phyloP scores from a whole-genome alignment of 495 filamentous ascomycete genomes.

The Podospora fimiseda region DNA sequence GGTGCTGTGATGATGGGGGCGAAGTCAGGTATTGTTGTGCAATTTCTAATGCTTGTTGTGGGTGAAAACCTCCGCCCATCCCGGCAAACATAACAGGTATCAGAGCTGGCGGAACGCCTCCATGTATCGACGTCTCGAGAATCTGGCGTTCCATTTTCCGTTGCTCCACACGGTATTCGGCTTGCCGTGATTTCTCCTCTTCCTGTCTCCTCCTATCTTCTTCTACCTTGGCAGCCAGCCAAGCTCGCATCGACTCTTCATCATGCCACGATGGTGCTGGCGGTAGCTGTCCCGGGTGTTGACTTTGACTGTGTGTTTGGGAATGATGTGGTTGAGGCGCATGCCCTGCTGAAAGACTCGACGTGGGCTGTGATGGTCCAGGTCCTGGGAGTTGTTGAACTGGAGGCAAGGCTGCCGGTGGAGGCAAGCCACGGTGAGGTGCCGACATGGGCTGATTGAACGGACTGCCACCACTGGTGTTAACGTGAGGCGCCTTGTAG shows the following conservation, averaged over 20 bases:
- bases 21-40: constrained; percentile 63
- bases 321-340: constrained; percentile 32
- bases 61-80: constrained; percentile 59
- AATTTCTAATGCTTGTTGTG: constrained; percentile 59
- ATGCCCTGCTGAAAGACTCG: constrained; percentile 24
- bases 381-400: constrained; percentile 38
- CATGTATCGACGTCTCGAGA: constrained; percentile 68
- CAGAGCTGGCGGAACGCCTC: constrained; percentile 78
- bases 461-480: constrained; percentile 36
- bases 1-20: no score
- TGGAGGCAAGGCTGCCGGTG: constrained; percentile 65
- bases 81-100: constrained; percentile 86
- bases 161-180: constrained; percentile 68
- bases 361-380: constrained; percentile 20
- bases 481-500: constrained; percentile 35
- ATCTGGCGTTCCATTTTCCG: constrained; percentile 76
- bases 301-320: constrained; percentile 21
- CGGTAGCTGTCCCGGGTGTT: constrained; percentile 52
- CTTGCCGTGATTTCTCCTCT: constrained; percentile 82
- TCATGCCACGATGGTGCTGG: constrained; percentile 69
- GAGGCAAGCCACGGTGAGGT: constrained; percentile 70
- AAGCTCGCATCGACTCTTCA: constrained; percentile 73
- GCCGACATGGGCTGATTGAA: constrained; percentile 56
- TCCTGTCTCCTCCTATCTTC: constrained; percentile 85
- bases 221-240: constrained; percentile 76